Conservation (phyloP, 1,284 basidiomycete species). For the Cutaneotrichosporon sp. region DNA sequence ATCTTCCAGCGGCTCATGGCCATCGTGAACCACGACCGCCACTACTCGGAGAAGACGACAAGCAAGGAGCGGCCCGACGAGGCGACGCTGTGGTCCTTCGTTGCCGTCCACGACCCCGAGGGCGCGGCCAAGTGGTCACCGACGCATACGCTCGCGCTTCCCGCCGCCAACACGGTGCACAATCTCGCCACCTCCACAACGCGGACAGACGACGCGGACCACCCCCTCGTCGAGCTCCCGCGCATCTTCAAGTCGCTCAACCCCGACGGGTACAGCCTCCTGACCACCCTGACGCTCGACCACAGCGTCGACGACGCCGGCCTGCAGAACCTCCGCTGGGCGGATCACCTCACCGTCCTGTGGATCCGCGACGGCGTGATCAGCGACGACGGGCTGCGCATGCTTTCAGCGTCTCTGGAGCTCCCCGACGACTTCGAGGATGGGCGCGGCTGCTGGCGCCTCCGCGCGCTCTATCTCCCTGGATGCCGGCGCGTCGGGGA, state of each 20-base stretch:
- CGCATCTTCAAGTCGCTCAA: slow-evolving; percentile 24
- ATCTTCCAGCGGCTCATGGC: slow-evolving; percentile 30
- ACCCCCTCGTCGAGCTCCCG: slow-evolving; percentile 38
- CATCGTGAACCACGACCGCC: slow-evolving; percentile 23
- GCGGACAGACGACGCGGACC: slow-evolving; percentile 21
- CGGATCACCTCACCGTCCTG: slow-evolving; percentile 39
- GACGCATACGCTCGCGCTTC: slow-evolving; percentile 31
- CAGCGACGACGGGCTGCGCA: slow-evolving; percentile 37
- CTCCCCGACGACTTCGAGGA: slow-evolving; percentile 15
- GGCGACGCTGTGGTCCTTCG: slow-evolving; percentile 42
- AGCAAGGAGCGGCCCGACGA: slow-evolving; percentile 33
- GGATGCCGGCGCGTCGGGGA: slow-evolving; percentile 34
- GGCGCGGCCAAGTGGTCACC: slow-evolving; percentile 5
- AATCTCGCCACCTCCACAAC: slow-evolving; percentile 27
- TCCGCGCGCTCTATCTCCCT: slow-evolving; percentile 34
- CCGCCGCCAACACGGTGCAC: slow-evolving; percentile 19
- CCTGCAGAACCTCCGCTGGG: slow-evolving; percentile 33
- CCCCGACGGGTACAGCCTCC: slow-evolving; percentile 19
- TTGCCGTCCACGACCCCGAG: slow-evolving; percentile 31
- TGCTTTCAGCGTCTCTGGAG: slow-evolving; percentile 32
- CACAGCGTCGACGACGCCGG: slow-evolving; percentile 34
- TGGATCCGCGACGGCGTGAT: slow-evolving; percentile 35
- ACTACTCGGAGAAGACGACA: background rate
- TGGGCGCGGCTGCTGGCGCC: slow-evolving; percentile 30
- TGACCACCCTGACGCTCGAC: slow-evolving; percentile 42